phyloP scores from a whole-genome alignment of 148 eudicot genomes.

The Bassia scoparia region DNA sequence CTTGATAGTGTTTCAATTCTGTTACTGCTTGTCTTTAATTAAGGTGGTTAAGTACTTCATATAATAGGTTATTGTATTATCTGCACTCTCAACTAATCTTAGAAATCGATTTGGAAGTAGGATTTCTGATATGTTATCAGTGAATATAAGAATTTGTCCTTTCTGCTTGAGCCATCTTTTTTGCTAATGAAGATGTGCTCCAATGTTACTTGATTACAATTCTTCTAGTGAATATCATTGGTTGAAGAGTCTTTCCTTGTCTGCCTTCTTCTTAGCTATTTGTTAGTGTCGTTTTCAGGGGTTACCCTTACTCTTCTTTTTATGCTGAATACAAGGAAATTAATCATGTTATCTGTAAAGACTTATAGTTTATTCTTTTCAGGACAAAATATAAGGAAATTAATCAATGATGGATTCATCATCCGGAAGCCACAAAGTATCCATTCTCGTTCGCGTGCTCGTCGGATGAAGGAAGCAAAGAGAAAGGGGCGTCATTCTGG shows the following conservation, averaged over 20 bases:
- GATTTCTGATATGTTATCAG: constrained; percentile 25
- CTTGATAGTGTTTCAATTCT: neutral
- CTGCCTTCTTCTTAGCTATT: neutral
- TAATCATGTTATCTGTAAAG: neutral
- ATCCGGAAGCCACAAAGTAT: constrained; percentile 55
- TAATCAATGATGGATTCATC: constrained; percentile 60
- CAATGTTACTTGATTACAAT: constrained; percentile 38
- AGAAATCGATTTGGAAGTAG: constrained; percentile 18
- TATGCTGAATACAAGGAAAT: too few species aligned
- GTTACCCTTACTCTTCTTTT: too few species aligned
- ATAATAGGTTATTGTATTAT: neutral
- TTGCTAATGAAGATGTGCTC: constrained; percentile 30
- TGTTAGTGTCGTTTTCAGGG: too few species aligned
- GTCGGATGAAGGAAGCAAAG: constrained; percentile 58
- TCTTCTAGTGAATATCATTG: neutral
- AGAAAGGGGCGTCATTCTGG: constrained; percentile 65
- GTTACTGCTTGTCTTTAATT: neutral
- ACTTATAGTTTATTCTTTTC: neutral
- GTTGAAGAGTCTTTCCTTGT: neutral
- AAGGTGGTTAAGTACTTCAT: neutral
- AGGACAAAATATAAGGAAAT: constrained; percentile 58
- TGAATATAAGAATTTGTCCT: constrained; percentile 29
- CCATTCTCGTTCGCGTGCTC: constrained; percentile 57
- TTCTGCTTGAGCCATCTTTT: constrained; percentile 37
- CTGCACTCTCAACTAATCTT: constrained; percentile 20